Percentiles rank a stretch among this genome's conserved stretches.
Evolutionary conservation across 2,329 filamentous ascomycete genomes (phyloP).

Genomic region (Verticillium dahliae): DNA sequence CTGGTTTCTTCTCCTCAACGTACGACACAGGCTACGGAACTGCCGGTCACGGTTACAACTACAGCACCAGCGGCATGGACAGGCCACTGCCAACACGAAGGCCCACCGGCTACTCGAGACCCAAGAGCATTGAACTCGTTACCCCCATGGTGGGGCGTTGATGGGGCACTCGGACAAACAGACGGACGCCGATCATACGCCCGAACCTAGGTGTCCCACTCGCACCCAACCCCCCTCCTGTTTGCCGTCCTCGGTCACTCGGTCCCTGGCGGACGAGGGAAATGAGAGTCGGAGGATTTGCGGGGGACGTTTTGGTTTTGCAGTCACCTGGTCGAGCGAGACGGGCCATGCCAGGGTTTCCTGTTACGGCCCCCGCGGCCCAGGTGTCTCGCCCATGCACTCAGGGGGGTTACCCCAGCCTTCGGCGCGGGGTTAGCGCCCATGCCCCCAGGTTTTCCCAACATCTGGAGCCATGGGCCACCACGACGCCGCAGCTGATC

Average conservation of each 20-base stretch:
- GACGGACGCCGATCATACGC: background rate
- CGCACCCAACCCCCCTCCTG: background rate
- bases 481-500: background rate
- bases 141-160: conserved; percentile 52
- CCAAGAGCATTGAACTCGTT: conserved; percentile 58
- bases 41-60: conserved; percentile 30
- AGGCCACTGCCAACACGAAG: conserved; percentile 51
- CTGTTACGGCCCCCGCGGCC: background rate
- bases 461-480: background rate
- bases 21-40: conserved; percentile 39
- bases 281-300: background rate
- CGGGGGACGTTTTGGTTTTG: background rate
- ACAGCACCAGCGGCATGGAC: conserved; percentile 34
- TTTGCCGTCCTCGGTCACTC: background rate
- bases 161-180: background rate
- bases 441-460: background rate
- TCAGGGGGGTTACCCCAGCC: background rate
- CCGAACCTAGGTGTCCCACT: background rate
- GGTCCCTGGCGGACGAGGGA: background rate
- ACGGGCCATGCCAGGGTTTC: background rate
- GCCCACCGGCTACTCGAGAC: conserved; percentile 47
- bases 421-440: background rate
- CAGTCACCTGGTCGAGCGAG: background rate
- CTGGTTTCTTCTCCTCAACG: conserved; percentile 37
- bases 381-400: background rate